A percentile compares a stretch with the other conserved stretches of the same genome.
These are phyloP conservation scores for Chlamydomonas sphaeroides DNA, from an alignment of 139 green algal species.

Conservation along the genomic window DNA sequence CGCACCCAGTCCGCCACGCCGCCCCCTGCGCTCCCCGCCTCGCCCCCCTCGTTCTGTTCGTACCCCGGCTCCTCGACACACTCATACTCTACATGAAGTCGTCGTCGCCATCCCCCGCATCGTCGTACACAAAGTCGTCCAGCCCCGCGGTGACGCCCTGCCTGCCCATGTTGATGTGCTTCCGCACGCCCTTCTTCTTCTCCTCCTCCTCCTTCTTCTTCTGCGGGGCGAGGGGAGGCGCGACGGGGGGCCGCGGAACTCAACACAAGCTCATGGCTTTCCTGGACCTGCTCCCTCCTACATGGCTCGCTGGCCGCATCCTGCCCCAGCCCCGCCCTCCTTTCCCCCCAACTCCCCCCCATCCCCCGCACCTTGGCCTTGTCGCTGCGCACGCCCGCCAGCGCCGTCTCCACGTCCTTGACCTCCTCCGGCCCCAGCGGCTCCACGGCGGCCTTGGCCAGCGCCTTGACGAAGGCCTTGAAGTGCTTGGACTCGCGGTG, in stretches of 20 bases:
- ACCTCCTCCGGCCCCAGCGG: conserved; percentile 57
- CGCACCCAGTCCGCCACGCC: too few relatives aligned
- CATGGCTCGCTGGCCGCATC: too few relatives aligned
- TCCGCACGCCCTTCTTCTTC: conserved; percentile 66
- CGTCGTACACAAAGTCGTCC: conserved; percentile 86
- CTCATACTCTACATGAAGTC: conserved; percentile 73
- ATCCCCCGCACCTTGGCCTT: conserved; percentile 36
- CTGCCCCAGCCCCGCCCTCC: too few relatives aligned
- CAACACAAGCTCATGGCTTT: too few relatives aligned
- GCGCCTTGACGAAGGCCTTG: conserved; percentile 71
- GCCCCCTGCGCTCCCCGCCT: too few relatives aligned
- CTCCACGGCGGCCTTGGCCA: conserved; percentile 51
- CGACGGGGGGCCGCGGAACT: too few relatives aligned
- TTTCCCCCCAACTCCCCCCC: too few relatives aligned
- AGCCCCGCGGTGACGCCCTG: conserved; percentile 68
- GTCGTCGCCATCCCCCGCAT: conserved; percentile 59
- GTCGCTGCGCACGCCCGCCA: conserved; percentile 51
- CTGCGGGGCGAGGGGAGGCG: background rate
- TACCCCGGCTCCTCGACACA: too few relatives aligned
- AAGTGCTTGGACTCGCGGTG: conserved; percentile 73
- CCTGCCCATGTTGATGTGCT: conserved; percentile 77
- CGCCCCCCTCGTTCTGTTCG: too few relatives aligned
- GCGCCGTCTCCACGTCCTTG: conserved; percentile 78
- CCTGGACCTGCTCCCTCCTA: too few relatives aligned
- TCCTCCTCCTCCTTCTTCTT: conserved; percentile 28